Evolutionary conservation across 306 rosid species (phyloP), one percentile per base, ranked within the genome.

Genomic region (Fragaria nilgerrensis): DNA sequence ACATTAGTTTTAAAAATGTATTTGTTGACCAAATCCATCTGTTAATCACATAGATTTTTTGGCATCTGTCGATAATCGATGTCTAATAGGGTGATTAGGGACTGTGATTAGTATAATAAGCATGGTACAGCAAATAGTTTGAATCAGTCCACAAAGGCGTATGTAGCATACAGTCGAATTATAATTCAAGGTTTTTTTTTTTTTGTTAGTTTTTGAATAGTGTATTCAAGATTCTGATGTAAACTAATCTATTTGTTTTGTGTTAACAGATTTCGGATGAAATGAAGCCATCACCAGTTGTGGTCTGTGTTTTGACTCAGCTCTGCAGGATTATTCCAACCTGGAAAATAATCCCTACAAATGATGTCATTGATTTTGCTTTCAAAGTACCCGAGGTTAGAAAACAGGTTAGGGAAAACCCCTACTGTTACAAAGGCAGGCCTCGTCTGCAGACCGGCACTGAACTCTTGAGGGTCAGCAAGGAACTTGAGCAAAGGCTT

Each of bases 401-500:
- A 83, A 3, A 86, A 80, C 80, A 90, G 89, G 97, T 94, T 17
- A 91, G 89, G 81, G 84, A 58, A 1, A 96, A 91, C 69, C 34
- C 74, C 52, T 87, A 86, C 45, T 96, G 98, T 81, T 96, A 89
- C 81, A 96, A 92, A 78, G 96, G 97, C 62, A 75, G 84, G 27
- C 97, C 96, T 39, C 92, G 98, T 4, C 83, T 96, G 91, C 89
- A 75, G 82, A 92, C 99, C 2, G 98, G 93, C 4, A 73, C 55
- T 20, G 94, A 96, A 79, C 93, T 91, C 64, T 27, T 86, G 23
- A 84, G 87, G 65, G 82, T 87, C 45, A 89, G 96, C 34, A 39
- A 77, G 2, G 87, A 82, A 0, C 74, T 91, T 19, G 98, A 96
- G 80, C 39, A 69, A n/a, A 79, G 77, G 23, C 79, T 95, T 4